Percentiles rank a stretch among this genome's conserved stretches.
These are phyloP conservation scores for Cystobasidium sp. DNA, from an alignment of 1,284 basidiomycete species.

Conservation along the genomic window DNA sequence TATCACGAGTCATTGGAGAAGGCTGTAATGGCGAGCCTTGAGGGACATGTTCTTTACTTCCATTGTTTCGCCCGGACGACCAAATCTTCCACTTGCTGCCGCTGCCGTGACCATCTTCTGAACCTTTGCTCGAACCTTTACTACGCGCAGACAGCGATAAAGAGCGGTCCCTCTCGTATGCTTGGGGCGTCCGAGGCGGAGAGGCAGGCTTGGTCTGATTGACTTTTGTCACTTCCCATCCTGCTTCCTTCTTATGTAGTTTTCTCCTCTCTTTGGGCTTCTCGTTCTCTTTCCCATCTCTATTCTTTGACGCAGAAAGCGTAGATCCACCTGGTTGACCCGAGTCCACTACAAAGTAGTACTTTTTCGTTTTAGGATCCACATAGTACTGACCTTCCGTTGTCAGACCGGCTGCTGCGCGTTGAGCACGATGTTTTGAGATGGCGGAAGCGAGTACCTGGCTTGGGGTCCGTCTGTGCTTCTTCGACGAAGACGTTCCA, in stretches of 20 bases:
- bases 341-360: constrained; percentile 38
- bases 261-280: constrained; percentile 37
- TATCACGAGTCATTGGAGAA: neutral
- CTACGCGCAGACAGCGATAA: constrained; percentile 29
- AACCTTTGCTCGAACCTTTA: constrained; percentile 3
- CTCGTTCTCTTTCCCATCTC: constrained; percentile 40
- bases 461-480: constrained; percentile 26
- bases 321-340: constrained; percentile 18
- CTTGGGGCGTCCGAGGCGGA: constrained; percentile 2
- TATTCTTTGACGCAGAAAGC: neutral
- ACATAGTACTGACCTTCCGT: constrained; percentile 43
- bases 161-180: neutral
- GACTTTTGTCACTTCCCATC: constrained; percentile 36
- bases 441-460: constrained; percentile 31
- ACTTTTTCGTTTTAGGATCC: constrained; percentile 35
- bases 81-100: constrained; percentile 17
- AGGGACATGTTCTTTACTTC: constrained; percentile 4
- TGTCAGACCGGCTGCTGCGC: constrained; percentile 34
- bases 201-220: neutral
- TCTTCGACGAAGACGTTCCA: neutral
- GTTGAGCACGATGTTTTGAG: constrained; percentile 29
- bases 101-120: constrained; percentile 5
- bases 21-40: constrained; percentile 11
- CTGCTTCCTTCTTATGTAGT: constrained; percentile 39
- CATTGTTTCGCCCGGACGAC: constrained; percentile 7